These are phyloP conservation scores for Backusella liffmaniae DNA, from an alignment of 192 early-diverging fungal genomes.

Conservation along the genomic window DNA sequence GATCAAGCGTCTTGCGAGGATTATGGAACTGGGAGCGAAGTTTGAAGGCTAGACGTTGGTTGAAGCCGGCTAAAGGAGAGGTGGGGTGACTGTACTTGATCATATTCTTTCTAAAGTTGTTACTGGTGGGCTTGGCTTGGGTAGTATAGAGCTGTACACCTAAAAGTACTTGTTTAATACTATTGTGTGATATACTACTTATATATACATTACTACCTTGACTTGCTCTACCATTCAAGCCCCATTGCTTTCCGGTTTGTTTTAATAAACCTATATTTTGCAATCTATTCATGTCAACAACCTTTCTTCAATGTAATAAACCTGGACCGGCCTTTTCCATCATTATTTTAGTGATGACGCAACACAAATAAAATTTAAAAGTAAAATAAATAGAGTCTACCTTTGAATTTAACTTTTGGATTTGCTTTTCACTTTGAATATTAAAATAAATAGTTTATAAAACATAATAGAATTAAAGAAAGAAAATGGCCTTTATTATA, in stretches of 20 bases:
- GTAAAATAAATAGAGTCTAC: too few relatives aligned
- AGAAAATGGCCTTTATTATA: too few relatives aligned
- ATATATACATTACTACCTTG: not conserved
- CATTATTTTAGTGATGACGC: too few relatives aligned
- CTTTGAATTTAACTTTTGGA: too few relatives aligned
- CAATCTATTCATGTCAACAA: conserved; percentile 6
- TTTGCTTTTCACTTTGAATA: too few relatives aligned
- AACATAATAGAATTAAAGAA: too few relatives aligned
- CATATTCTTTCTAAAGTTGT: not conserved
- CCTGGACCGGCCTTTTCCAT: not conserved
- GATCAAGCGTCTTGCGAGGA: not conserved
- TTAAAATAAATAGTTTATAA: too few relatives aligned
- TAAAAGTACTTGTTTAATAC: not conserved
- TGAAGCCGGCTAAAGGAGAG: conserved; percentile 4
- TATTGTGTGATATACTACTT: not conserved
- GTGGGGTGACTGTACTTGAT: conserved; percentile 12
- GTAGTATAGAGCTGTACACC: not conserved
- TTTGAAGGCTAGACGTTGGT: not conserved
- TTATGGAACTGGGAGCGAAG: not conserved
- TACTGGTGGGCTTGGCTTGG: not conserved
- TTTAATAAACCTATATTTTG: not conserved
- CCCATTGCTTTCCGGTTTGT: conserved; percentile 9
- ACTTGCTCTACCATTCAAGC: not conserved
- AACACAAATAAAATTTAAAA: too few relatives aligned
- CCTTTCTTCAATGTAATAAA: not conserved